Base-by-base conservation (phyloP, 2,329 filamentous ascomycete species). In the Aspergillus sp. region DNA sequence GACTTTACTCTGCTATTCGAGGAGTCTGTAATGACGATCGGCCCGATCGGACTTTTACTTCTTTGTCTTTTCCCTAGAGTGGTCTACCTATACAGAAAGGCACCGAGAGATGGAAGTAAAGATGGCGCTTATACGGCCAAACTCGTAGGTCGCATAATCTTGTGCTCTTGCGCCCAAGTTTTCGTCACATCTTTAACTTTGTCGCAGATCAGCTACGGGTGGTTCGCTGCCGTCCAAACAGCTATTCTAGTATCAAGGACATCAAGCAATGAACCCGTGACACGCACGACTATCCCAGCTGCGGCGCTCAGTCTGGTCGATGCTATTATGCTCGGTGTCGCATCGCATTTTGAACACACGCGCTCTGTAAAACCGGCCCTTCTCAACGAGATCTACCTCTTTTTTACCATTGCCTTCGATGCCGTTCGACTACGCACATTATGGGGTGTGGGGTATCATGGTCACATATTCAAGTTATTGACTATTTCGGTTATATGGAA, bases 11-110 rank as follows among this genome's bases (percentile, higher is more conserved):
- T 50, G 25, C 32, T 50, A 8, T 50, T 50, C 8, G 47, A 50
- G 47, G 47, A 50, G 47, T 50, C 47, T n/a, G 27, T 50, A 8
- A 50, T 50, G 47, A 50, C 47, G 47, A 50, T 50, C 17, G 47
- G 47, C 8, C 47, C 47, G 27, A 27, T 32, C 5, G 47, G 47
- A 30, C 47, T 50, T 10, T 30, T 50, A 10, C 25, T 50, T 1
- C 15, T 50, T 8, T 32, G 27, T 32, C 47, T 50, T 8, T 15
- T 10, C 15, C 6, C 23, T 11, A 32, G 47, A 17, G 25, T 50
- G 47, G 15, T 30, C 7, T 30, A 30, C n/a, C 27, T 50, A 6
- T 21, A 50, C 25, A 25, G 47, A 5, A 50, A 50, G 8, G 8
- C 2, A 10, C 2, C 8, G 5, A 30, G 47, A 19, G 47, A 50